Evolutionary conservation across 352 stramenopile genomes (phyloP), one percentile per base, ranked within the genome.

Genomic region (Globisporangium megalacanthum): DNA sequence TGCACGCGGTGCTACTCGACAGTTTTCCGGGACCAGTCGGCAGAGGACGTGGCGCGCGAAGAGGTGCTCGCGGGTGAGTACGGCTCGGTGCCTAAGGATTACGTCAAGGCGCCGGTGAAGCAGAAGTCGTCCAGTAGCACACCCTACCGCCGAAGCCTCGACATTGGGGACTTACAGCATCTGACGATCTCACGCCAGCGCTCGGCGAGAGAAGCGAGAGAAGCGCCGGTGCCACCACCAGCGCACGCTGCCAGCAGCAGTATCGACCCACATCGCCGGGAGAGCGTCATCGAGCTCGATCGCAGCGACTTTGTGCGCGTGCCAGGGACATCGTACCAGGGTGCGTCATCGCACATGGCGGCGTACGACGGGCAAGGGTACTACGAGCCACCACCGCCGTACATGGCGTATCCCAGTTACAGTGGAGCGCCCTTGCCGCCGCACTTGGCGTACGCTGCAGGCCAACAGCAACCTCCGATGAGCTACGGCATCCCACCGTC

Each of bases 41-140:
- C 57, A 19, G 31, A 51, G 4, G 49, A 58, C 13, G 35, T 63
- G 20, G 57, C 57, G 14, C 53, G 42, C 14, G 22, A 63, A 52
- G 57, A 63, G 22, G 46, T 63, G 49, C 42, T 58, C 39, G 45
- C 44, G 0, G 57, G 57, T 9, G 29, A 45, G 46, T 61, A 61
- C 47, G 56, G 56, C 9, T 49, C 48, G 8, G 20, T 56, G 39
- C 56, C 47, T 13, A 11, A 20, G 6, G 29, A 41, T 10, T 49
- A 44, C 37, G 7, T 17, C 37, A 31, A n/a, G 22, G 14, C 19
- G n/a, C n/a, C 44, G 44, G 25, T 20, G 14, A 14, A 8, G n/a
- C 15, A 5, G 37, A n/a, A 13, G 6, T 44, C 37, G 37, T n/a
- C 37, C 4, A 44, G 37, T 2, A 29, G 25, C 25, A 29, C 25